Conservation (phyloP, 108 stramenopile genomes). For the Fragilaria radians region DNA sequence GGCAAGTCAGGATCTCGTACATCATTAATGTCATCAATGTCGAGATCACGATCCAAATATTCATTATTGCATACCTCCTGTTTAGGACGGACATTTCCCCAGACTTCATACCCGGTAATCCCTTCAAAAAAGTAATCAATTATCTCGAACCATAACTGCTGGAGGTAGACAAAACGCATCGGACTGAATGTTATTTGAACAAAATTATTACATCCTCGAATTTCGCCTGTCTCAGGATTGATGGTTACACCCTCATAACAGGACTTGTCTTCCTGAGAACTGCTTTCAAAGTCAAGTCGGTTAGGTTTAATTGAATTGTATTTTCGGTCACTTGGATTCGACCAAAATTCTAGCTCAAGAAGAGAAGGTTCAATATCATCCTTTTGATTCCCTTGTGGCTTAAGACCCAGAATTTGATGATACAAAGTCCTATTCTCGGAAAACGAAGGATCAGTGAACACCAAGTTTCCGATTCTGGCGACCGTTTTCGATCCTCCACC, state of each 20-base stretch:
- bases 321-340: conserved; percentile 21
- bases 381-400: conserved; percentile 17
- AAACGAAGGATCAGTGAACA: conserved; percentile 36
- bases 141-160: conserved; percentile 77
- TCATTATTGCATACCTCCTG: conserved; percentile 3
- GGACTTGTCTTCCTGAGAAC: not conserved
- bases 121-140: conserved; percentile 80
- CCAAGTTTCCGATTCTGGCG: conserved; percentile 49
- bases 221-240: conserved; percentile 19
- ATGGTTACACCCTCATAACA: conserved; percentile 14
- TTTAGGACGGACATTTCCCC: conserved; percentile 32
- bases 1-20: conserved; percentile 2
- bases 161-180: conserved; percentile 69
- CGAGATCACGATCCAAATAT: not conserved
- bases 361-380: conserved; percentile 20
- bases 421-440: conserved; percentile 44
- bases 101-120: conserved; percentile 60
- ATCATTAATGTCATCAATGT: not conserved
- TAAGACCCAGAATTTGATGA: conserved; percentile 55
- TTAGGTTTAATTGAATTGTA: conserved; percentile 1
- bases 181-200: conserved; percentile 44
- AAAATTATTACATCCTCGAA: conserved; percentile 38
- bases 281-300: conserved; percentile 4
- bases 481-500: conserved; percentile 41
- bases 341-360: conserved; percentile 34